Evolutionary conservation across 305 asterid species (phyloP), one percentile per base, ranked within the genome.

Genomic region (Fraxinus baroniana): DNA sequence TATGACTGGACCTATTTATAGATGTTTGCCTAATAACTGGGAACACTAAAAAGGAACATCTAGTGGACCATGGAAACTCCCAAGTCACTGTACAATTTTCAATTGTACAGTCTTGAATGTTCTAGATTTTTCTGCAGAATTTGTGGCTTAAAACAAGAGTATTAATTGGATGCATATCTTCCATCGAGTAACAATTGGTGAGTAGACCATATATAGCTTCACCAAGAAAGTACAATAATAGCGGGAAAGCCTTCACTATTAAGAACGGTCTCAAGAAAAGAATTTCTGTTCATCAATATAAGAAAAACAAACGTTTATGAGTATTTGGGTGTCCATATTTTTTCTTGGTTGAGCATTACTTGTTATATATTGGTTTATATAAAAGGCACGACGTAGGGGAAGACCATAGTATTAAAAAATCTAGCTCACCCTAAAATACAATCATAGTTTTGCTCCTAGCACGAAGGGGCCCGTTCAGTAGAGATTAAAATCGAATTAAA

Each of bases 11-110:
- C 72, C 49, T 86, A 86, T 88, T 82, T 86, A 88, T 88, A 84
- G 62, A 17, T 6, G 68, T 73, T 75, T 15, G 33, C 33, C 71
- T 22, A 15, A 3, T 1, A 2, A 32, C 12, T 46, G 30, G 49
- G 49, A 20, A 30, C 39, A 68, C 74, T 49, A 60, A 18, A 76
- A 77, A 64, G 0, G 76, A 17, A 17, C 3, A 55, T 77, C 28
- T 72, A 80, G 89, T 88, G 91, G 91, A 83, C 75, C 75, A 74
- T 49, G 60, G 68, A 24, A 82, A 79, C 84, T 86, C 78, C 30
- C 66, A 52, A 5, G 87, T 86, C 87, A 68, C 74, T 88, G 76
- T 84, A 78, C 36, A 10, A 79, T 64, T 33, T 41, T 24, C 39
- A 66, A 35, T 80, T 78, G 78, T n/a, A 78, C 41, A 78, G 62